Evolutionary conservation across 2,329 filamentous ascomycete genomes (phyloP).

Genomic region (Colletotrichum theobromicola): DNA sequence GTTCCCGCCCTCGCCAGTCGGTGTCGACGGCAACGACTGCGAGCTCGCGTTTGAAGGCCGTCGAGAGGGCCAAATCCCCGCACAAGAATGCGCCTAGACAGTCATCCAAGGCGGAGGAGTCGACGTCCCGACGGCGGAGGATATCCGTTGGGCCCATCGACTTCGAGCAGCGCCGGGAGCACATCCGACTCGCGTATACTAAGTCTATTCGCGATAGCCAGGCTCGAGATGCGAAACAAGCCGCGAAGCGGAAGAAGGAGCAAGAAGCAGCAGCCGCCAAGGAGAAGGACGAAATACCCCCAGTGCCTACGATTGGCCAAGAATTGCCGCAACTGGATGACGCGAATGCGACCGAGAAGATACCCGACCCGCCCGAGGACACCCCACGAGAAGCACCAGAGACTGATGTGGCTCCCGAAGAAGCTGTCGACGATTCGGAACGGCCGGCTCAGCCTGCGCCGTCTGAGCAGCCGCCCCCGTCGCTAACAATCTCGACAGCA

Average conservation of each 20-base stretch:
- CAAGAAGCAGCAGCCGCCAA: conserved; percentile 52
- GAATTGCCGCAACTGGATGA: neutral
- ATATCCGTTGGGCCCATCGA: conserved; percentile 77
- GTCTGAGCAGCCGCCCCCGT: neutral
- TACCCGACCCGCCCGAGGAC: neutral
- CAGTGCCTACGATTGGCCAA: neutral
- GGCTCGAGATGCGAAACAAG: conserved; percentile 59
- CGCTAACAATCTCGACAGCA: conserved; percentile 7
- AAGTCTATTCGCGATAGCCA: conserved; percentile 81
- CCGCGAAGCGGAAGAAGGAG: conserved; percentile 58
- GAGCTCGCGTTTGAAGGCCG: conserved; percentile 69
- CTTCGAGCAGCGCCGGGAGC: conserved; percentile 81
- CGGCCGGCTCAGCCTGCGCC: neutral
- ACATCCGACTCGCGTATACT: conserved; percentile 84
- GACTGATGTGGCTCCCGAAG: neutral
- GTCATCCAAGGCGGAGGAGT: conserved; percentile 41
- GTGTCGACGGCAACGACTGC: conserved; percentile 78
- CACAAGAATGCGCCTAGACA: conserved; percentile 34
- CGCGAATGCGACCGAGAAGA: neutral
- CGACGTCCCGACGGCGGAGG: conserved; percentile 51
- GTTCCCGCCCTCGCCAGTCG: conserved; percentile 80
- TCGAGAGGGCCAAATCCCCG: conserved; percentile 60
- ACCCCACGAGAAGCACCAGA: neutral
- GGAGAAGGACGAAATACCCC: conserved; percentile 24
- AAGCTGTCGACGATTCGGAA: conserved; percentile 4